phyloP scores from a whole-genome alignment of 2,329 filamentous ascomycete genomes.

The Cladosporium velox region DNA sequence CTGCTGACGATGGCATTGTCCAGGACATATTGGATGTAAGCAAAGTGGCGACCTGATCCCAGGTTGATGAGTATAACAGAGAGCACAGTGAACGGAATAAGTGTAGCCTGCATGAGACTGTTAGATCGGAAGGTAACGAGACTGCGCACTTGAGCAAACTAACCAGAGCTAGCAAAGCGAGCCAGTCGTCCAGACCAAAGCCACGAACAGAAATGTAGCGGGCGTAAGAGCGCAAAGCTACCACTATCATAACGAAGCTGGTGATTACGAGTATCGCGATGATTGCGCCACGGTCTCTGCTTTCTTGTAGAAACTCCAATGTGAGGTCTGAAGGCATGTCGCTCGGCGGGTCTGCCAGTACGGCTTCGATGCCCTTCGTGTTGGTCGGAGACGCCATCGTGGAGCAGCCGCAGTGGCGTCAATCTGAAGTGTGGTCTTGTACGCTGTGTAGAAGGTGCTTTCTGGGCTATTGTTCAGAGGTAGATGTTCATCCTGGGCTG shows the following conservation, averaged over 20 bases:
- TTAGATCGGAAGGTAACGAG: neutral
- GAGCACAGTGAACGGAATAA: constrained; percentile 49
- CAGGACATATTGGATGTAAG: constrained; percentile 52
- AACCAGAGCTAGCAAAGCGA: constrained; percentile 34
- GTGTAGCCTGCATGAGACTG: constrained; percentile 26
- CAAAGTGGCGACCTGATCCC: constrained; percentile 52
- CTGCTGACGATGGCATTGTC: constrained; percentile 43
- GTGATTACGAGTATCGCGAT: constrained; percentile 45
- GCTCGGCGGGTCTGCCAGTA: constrained; percentile 26
- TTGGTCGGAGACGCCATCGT: constrained; percentile 21
- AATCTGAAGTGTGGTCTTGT: neutral
- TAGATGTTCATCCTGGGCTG: neutral
- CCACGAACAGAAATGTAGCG: constrained; percentile 41
- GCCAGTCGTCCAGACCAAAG: constrained; percentile 44
- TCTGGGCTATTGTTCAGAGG: neutral
- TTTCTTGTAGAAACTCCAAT: constrained; percentile 41
- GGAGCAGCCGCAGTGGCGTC: neutral
- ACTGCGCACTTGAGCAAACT: neutral
- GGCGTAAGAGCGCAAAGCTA: constrained; percentile 40
- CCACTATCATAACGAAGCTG: constrained; percentile 39
- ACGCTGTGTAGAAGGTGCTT: neutral
- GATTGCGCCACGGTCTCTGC: constrained; percentile 43
- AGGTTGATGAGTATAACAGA: constrained; percentile 49
- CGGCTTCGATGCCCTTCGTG: constrained; percentile 19
- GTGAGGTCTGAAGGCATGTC: constrained; percentile 41